Evolutionary conservation across 2,329 filamentous ascomycete species (phyloP).

Genomic region (Dactylella cylindrospora): DNA sequence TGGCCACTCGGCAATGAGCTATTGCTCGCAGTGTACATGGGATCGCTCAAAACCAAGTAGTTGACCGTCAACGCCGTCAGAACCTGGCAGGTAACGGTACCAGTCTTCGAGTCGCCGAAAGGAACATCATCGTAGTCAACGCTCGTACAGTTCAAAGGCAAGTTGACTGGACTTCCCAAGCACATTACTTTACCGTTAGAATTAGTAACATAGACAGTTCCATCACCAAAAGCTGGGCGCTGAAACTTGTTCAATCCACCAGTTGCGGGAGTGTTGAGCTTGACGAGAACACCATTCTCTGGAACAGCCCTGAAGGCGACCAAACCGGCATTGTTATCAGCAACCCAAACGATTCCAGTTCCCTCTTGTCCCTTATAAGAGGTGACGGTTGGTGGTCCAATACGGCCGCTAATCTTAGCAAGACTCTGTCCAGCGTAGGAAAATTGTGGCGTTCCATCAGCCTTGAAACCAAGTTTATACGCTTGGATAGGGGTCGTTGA

Average conservation of each 20-base stretch:
- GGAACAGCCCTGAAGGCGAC: constrained; percentile 54
- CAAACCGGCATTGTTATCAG: constrained; percentile 53
- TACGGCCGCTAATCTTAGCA: constrained; percentile 29
- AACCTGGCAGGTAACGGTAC: constrained; percentile 52
- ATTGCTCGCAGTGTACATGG: constrained; percentile 52
- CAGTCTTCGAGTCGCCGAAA: constrained; percentile 50
- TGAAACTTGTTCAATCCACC: constrained; percentile 54
- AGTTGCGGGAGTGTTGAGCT: constrained; percentile 52
- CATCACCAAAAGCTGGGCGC: constrained; percentile 54
- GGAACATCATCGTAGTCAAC: constrained; percentile 53
- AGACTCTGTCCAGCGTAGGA: constrained; percentile 25
- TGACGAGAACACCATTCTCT: constrained; percentile 45
- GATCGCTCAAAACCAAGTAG: constrained; percentile 52
- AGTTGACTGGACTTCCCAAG: constrained; percentile 54
- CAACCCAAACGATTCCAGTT: constrained; percentile 54
- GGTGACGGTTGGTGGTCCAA: constrained; percentile 50
- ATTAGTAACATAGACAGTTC: constrained; percentile 52
- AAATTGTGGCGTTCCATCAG: constrained; percentile 39
- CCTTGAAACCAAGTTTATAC: constrained; percentile 52
- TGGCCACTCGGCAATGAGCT: constrained; percentile 52
- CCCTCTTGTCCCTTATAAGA: constrained; percentile 52
- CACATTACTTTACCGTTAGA: constrained; percentile 49
- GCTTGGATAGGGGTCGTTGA: constrained; percentile 46
- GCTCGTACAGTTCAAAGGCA: constrained; percentile 53
- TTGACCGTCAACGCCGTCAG: constrained; percentile 52